Evolutionary conservation across 176 grass and related monocot genomes (phyloP).

Genomic region (Juncus inflexus): DNA sequence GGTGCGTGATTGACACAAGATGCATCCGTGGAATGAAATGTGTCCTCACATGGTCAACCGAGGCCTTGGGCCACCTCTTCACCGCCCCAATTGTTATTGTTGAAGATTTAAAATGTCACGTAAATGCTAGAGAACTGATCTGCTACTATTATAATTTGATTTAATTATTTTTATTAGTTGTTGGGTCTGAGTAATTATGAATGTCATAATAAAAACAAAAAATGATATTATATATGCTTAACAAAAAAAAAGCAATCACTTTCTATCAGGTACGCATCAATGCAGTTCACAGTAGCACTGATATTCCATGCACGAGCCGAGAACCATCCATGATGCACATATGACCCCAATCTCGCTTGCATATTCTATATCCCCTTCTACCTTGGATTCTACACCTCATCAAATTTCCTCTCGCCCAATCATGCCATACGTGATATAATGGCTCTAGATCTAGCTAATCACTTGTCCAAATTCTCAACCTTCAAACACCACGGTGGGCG

Average conservation of each 20-base stretch:
- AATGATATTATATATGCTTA: no score
- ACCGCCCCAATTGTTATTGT: constrained; percentile 21
- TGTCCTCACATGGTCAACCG: constrained; percentile 28
- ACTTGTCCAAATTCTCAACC: constrained; percentile 15
- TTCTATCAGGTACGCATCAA: no score
- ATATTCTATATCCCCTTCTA: constrained; percentile 38
- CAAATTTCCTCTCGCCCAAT: not conserved
- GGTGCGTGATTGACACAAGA: not conserved
- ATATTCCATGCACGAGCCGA: constrained; percentile 37
- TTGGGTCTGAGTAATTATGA: no score
- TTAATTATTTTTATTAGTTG: no score
- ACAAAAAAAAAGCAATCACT: no score
- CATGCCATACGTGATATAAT: constrained; percentile 19
- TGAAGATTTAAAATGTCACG: no score
- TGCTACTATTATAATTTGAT: no score
- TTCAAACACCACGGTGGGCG: constrained; percentile 24
- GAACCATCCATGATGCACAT: constrained; percentile 38
- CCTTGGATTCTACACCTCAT: constrained; percentile 27
- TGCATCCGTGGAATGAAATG: not conserved
- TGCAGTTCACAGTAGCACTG: no score
- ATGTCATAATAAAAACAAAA: no score
- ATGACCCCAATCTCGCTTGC: not conserved
- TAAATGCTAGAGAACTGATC: constrained; percentile 34
- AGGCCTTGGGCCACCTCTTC: constrained; percentile 23
- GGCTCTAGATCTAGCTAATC: constrained; percentile 14